Evolutionary conservation across 2,329 filamentous ascomycete species (phyloP).

Genomic region (Exophiala lecanii-corni): DNA sequence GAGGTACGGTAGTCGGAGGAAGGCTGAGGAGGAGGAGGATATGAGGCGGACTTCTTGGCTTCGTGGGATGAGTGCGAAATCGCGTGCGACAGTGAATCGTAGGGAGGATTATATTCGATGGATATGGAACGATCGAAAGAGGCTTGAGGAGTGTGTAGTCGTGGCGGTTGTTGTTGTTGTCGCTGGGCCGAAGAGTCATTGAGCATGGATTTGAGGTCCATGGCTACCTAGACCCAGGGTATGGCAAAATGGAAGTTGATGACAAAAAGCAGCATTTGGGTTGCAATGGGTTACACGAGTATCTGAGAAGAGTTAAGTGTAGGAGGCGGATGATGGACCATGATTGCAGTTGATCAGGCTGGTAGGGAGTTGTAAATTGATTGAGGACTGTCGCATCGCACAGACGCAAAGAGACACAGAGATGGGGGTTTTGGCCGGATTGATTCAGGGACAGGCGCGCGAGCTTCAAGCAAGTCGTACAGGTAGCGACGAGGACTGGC

Average conservation of each 20-base stretch:
- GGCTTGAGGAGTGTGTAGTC: slow-evolving; percentile 19
- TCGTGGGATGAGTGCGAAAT: slow-evolving; percentile 19
- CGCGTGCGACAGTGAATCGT: background rate
- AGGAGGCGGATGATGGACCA: background rate
- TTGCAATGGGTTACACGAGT: slow-evolving; percentile 20
- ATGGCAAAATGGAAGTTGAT: background rate
- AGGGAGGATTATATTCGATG: background rate
- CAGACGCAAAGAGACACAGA: slow-evolving; percentile 1
- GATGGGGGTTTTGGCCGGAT: too few species aligned
- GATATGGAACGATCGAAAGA: slow-evolving; percentile 14
- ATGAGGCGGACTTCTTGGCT: slow-evolving; percentile 11
- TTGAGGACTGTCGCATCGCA: slow-evolving; percentile 1
- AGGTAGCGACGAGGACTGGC: too few species aligned
- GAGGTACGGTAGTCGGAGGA: slow-evolving; percentile 20
- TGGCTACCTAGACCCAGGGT: slow-evolving; percentile 11
- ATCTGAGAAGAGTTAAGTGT: background rate
- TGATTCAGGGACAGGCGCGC: too few species aligned
- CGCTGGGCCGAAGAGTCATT: slow-evolving; percentile 24
- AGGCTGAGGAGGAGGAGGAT: slow-evolving; percentile 17
- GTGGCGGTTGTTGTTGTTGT: slow-evolving; percentile 25
- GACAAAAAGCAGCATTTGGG: slow-evolving; percentile 16
- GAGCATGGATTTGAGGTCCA: slow-evolving; percentile 29
- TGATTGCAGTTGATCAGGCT: background rate
- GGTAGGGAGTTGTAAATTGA: background rate
- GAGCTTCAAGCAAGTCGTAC: too few species aligned